Evolutionary conservation across 1,284 basidiomycete genomes (phyloP), one percentile per base, ranked within the genome.

Genomic region (Pisolithus thermaeus): DNA sequence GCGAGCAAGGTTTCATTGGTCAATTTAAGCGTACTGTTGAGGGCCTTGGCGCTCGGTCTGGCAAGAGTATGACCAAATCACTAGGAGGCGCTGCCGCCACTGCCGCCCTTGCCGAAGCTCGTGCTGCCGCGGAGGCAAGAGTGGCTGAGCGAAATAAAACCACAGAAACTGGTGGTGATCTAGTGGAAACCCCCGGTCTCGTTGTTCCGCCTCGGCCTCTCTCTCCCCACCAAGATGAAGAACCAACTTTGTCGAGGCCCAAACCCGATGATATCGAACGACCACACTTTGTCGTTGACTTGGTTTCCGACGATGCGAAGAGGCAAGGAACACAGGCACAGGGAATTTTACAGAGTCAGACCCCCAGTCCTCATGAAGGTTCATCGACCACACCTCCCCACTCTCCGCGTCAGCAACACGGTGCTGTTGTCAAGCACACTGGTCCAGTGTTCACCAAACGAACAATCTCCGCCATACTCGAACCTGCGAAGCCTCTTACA

Each of bases 21-120:
- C 72, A 77, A 9, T 72, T 90, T 53, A 87, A 84, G 69, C 81
- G 78, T 61, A 85, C 80, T 2, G 78, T 87, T 0, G 79, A 85
- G 62, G 83, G 75, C 18, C 70, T 84, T 36, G 83, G 82, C n/a
- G 72, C 77, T n/a, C 78, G 77, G 5, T 63, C 74, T 42, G 77
- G 75, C n/a, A 87, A 82, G 62, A 78, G 75, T 48, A 71, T 75
- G 63, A 75, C 77, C 49, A 87, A 81, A 61, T 83, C 84, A n/a
- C 61, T 84, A 6, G 83, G 82, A 43, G 78, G 74, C 11, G 62
- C 56, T 43, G 70, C 65, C n/a, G 76, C 78, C 11, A 80, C 76
- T 3, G 79, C 74, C 27, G 83, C 81, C 18, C 73, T 88, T 14
- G 84, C 84, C 7, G 82, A 87, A 66, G 85, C 84, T 9, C 73